Percentiles rank a stretch among this genome's conserved stretches.
Conservation (phyloP, 2,329 filamentous ascomycete genomes). For the Xenoacremonium recifei region DNA sequence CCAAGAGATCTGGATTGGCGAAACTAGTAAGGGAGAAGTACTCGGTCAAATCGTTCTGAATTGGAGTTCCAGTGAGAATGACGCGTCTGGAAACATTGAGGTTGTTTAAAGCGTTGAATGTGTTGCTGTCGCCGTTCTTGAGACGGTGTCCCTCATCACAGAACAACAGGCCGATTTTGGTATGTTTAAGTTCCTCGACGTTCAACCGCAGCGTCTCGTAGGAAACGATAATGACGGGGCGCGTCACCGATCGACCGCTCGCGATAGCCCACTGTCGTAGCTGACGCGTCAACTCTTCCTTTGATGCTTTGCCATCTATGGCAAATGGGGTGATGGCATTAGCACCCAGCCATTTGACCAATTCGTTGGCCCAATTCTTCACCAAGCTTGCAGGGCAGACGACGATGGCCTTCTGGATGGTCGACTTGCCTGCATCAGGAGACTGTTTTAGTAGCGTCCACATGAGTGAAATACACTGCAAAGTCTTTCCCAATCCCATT, state of each 20-base stretch:
- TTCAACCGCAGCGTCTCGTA: slow-evolving; percentile 95
- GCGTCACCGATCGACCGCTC: slow-evolving; percentile 81
- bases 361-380: slow-evolving; percentile 95
- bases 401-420: slow-evolving; percentile 95
- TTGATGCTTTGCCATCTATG: slow-evolving; percentile 93
- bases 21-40: slow-evolving; percentile 97
- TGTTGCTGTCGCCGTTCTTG: slow-evolving; percentile 96
- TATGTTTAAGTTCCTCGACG: slow-evolving; percentile 84
- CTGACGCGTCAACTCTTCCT: slow-evolving; percentile 87
- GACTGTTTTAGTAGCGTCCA: slow-evolving; percentile 97
- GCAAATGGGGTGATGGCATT: slow-evolving; percentile 92
- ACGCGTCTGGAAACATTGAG: slow-evolving; percentile 89
- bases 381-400: slow-evolving; percentile 96
- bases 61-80: slow-evolving; percentile 94
- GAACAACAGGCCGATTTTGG: slow-evolving; percentile 86
- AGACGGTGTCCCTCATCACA: slow-evolving; percentile 96
- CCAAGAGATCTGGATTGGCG: slow-evolving; percentile 89
- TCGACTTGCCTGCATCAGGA: slow-evolving; percentile 87
- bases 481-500: slow-evolving; percentile 95
- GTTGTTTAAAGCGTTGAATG: slow-evolving; percentile 85
- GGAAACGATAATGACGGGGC: slow-evolving; percentile 94
- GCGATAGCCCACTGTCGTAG: slow-evolving; percentile 94
- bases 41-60: slow-evolving; percentile 97
- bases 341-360: slow-evolving; percentile 93
- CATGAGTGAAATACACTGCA: slow-evolving; percentile 94